These are phyloP conservation scores for Ophiostoma ips DNA, from an alignment of 2,329 filamentous ascomycete genomes.

Conservation along the genomic window DNA sequence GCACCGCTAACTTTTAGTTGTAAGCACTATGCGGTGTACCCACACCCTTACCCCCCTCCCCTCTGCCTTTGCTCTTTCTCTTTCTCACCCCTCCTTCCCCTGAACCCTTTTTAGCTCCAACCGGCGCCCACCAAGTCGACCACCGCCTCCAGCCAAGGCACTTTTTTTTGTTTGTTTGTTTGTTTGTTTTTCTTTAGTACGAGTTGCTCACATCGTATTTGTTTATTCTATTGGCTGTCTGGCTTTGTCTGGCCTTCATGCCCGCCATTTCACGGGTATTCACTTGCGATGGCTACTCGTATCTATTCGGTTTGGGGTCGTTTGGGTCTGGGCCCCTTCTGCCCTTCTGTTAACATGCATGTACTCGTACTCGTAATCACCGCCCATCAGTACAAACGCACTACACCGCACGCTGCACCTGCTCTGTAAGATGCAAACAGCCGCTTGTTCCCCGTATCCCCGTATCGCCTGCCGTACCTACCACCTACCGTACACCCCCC, in stretches of 20 bases:
- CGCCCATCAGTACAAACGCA: no score
- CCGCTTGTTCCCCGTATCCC: neutral
- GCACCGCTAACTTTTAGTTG: no score
- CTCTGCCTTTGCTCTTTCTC: no score
- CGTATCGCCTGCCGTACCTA: neutral
- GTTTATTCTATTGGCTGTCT: neutral
- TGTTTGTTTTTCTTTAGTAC: no score
- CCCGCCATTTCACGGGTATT: no score
- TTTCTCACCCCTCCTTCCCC: conserved; percentile 3
- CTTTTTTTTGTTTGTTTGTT: neutral
- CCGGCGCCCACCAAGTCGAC: neutral
- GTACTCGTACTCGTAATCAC: neutral
- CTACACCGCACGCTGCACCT: no score
- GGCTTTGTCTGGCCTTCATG: neutral
- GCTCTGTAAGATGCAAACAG: neutral
- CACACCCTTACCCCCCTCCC: neutral
- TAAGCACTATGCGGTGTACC: no score
- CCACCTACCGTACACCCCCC: neutral
- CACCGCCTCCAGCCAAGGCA: conserved; percentile 2
- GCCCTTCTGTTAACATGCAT: neutral
- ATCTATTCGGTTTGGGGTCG: neutral
- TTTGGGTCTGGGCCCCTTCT: no score
- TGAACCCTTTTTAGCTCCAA: conserved; percentile 1
- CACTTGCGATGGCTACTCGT: no score
- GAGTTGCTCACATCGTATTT: neutral